Percentiles rank a stretch among this genome's conserved stretches.
These are phyloP conservation scores for Ganoderma lucidum DNA, from an alignment of 1,284 basidiomycete species.

Conservation along the genomic window DNA sequence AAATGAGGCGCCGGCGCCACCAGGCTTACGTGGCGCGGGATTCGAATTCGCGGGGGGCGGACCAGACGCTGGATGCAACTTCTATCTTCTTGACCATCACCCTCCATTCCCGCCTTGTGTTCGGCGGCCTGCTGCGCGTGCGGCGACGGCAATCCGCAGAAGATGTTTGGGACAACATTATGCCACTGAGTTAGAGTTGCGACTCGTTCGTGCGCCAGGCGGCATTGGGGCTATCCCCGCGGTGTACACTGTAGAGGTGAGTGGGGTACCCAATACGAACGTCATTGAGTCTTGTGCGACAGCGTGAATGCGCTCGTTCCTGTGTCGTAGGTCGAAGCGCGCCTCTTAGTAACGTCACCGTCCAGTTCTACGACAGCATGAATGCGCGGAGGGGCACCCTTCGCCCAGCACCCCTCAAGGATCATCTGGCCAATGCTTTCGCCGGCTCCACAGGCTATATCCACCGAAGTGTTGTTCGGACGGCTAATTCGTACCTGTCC, in stretches of 20 bases:
- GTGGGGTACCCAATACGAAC: background rate
- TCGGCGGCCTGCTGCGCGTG: background rate
- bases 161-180: background rate
- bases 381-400: background rate
- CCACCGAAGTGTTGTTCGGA: background rate
- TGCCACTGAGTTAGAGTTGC: background rate
- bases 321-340: slow-evolving; percentile 2
- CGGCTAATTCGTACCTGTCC: background rate
- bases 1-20: background rate
- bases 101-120: background rate
- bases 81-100: background rate
- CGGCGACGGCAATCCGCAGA: background rate
- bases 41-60: background rate
- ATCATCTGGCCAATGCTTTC: background rate
- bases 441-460: background rate
- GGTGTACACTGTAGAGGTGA: background rate
- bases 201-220: background rate
- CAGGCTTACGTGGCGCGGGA: background rate
- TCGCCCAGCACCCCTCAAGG: background rate
- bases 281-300: background rate
- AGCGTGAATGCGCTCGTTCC: background rate
- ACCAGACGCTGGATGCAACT: background rate
- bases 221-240: background rate
- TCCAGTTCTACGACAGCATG: background rate
- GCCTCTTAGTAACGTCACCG: background rate